Evolutionary conservation across 495 filamentous ascomycete genomes (phyloP), one percentile per base, ranked within the genome.

Genomic region (Astrothelium macrocarpum): DNA sequence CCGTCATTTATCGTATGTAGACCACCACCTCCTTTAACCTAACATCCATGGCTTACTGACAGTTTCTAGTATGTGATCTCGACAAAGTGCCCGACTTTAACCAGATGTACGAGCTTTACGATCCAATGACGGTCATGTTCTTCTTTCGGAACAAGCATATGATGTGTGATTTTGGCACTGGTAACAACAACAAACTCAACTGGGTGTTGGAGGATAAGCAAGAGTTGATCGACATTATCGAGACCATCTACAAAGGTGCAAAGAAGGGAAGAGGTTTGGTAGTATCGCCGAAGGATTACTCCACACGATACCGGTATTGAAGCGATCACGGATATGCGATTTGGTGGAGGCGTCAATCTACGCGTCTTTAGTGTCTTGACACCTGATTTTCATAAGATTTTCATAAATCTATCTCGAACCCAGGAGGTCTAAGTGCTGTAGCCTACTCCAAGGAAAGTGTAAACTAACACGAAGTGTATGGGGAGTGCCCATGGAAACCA

Each of bases 111-210:
- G 79, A 85, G 63, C 79, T 85, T 45, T 85, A 85, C 76, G 82
- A 85, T 66, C 76, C 83, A 1, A 76, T 84, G 65, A 82, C 82
- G 2, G 66, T 84, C 58, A 85, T 86, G 82, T 96, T 94, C 81
- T 98, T 97, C 82, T 98, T 92, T 77, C 84, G 94, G 58, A 97
- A 97, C 74, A 97, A 97, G 76, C 91, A 97, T 75, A 97, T 98
- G 87, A 94, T 95, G 90, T 92, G 88, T 73, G 94, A 97, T 85
- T 94, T 96, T 67, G 93, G 94, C 14, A 97, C 95, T 4, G 94
- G 94, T 69, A 96, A 98, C 78, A 98, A 98, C 75, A 97, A 98
- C 76, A 96, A 95, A 74, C 80, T 95, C 70, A 97, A 97, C 76
- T 97, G 90, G 85, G 91, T 97, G 43, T 76, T 97, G 62, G 94